phyloP scores from a whole-genome alignment of 495 filamentous ascomycete genomes.

The Xylaria nigripes region DNA sequence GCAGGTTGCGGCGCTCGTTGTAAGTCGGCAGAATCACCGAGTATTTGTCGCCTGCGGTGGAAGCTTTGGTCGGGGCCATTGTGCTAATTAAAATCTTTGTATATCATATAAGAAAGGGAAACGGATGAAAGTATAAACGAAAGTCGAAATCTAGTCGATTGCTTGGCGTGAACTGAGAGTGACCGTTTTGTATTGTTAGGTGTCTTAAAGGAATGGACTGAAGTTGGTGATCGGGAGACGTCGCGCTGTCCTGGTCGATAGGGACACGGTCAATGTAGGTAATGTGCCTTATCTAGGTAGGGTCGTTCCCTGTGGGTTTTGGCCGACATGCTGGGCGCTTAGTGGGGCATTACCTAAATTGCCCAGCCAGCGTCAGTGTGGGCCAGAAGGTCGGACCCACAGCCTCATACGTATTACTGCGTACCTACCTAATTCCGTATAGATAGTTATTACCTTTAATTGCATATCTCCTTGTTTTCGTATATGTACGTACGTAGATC shows the following conservation, averaged over 20 bases:
- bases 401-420: too few relatives aligned
- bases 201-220: constrained; percentile 13
- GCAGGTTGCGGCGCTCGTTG: constrained; percentile 95
- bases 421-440: too few relatives aligned
- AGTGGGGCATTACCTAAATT: too few relatives aligned
- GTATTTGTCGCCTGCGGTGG: constrained; percentile 61
- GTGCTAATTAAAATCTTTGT: neutral
- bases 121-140: neutral
- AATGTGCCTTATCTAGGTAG: neutral
- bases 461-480: neutral
- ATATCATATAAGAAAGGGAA: neutral
- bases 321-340: too few relatives aligned
- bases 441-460: too few relatives aligned
- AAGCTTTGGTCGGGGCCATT: constrained; percentile 32
- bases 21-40: constrained; percentile 96
- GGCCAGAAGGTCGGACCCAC: too few relatives aligned
- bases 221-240: constrained; percentile 18
- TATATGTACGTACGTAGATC: neutral
- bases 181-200: neutral
- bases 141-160: neutral
- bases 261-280: constrained; percentile 21
- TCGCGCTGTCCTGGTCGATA: constrained; percentile 12
- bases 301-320: too few relatives aligned
- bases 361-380: too few relatives aligned
- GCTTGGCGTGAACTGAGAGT: neutral